phyloP scores from a whole-genome alignment of 2,329 filamentous ascomycete species.

The Trichoderma arundinaceum region DNA sequence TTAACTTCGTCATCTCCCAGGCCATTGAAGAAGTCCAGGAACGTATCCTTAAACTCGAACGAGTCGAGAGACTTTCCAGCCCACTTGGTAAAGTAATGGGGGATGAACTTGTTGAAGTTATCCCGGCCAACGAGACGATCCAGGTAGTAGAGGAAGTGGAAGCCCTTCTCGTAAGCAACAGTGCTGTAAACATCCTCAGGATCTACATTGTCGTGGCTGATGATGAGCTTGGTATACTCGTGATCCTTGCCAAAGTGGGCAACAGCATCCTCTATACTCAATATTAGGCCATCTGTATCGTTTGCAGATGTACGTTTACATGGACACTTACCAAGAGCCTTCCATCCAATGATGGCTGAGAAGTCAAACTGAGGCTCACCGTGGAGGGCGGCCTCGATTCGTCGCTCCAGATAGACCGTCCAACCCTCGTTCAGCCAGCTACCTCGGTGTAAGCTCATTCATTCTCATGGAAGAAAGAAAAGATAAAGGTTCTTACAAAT shows the following conservation, averaged over 20 bases:
- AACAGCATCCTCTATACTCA: constrained; percentile 70
- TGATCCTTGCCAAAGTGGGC: constrained; percentile 80
- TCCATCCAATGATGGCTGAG: constrained; percentile 95
- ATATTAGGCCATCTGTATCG: constrained; percentile 29
- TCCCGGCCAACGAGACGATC: constrained; percentile 82
- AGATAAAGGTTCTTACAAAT: constrained; percentile 70
- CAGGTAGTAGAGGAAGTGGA: constrained; percentile 89
- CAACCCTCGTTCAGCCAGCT: constrained; percentile 80
- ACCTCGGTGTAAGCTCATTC: constrained; percentile 11
- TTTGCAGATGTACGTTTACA: not conserved
- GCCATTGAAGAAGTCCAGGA: constrained; percentile 80
- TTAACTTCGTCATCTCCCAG: constrained; percentile 66
- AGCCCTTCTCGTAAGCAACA: constrained; percentile 95
- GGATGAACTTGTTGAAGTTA: constrained; percentile 95
- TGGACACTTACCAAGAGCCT: constrained; percentile 66
- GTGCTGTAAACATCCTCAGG: constrained; percentile 95
- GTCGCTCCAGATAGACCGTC: constrained; percentile 92
- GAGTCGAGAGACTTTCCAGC: constrained; percentile 87
- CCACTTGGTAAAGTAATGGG: constrained; percentile 89
- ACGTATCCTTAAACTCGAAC: constrained; percentile 89
- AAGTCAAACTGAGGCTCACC: constrained; percentile 89
- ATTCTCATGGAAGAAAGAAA: not conserved
- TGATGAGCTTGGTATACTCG: constrained; percentile 89
- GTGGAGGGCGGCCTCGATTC: constrained; percentile 77
- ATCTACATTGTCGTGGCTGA: constrained; percentile 86